These are phyloP conservation scores for Fusarium secorum DNA, from an alignment of 2,329 filamentous ascomycete species.

Conservation along the genomic window DNA sequence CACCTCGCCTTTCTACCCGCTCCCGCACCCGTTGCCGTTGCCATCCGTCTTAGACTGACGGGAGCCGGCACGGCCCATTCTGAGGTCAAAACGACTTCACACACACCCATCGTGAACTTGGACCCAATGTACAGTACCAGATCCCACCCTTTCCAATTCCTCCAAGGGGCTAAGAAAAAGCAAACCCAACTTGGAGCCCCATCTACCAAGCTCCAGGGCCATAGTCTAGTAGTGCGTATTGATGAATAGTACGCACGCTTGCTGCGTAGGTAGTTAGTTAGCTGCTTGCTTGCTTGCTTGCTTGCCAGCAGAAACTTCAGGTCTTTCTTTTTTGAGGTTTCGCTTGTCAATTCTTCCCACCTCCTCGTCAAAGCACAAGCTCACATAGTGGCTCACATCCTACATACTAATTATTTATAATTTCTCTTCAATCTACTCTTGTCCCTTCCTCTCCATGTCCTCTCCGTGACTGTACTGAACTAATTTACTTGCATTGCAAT, in stretches of 20 bases:
- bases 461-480: constrained; percentile 7
- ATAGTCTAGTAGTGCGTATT: constrained; percentile 11
- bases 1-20: constrained; percentile 34
- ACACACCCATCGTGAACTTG: constrained; percentile 35
- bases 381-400: constrained; percentile 36
- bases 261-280: constrained; percentile 22
- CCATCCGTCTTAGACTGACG: constrained; percentile 25
- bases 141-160: constrained; percentile 35
- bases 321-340: constrained; percentile 39
- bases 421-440: not conserved
- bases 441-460: not conserved
- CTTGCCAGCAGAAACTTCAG: constrained; percentile 36
- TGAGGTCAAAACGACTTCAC: constrained; percentile 25
- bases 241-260: constrained; percentile 14
- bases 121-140: constrained; percentile 40
- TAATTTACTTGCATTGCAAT: constrained; percentile 8
- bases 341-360: constrained; percentile 38
- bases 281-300: constrained; percentile 2
- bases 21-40: constrained; percentile 26
- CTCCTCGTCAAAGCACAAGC: constrained; percentile 18
- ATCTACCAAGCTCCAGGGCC: constrained; percentile 33
- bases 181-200: constrained; percentile 34
- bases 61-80: constrained; percentile 38
- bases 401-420: constrained; percentile 4
- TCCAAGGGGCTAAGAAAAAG: constrained; percentile 40